Base-by-base conservation (phyloP, 2,329 filamentous ascomycete species). In the Colletotrichum abscissum region DNA sequence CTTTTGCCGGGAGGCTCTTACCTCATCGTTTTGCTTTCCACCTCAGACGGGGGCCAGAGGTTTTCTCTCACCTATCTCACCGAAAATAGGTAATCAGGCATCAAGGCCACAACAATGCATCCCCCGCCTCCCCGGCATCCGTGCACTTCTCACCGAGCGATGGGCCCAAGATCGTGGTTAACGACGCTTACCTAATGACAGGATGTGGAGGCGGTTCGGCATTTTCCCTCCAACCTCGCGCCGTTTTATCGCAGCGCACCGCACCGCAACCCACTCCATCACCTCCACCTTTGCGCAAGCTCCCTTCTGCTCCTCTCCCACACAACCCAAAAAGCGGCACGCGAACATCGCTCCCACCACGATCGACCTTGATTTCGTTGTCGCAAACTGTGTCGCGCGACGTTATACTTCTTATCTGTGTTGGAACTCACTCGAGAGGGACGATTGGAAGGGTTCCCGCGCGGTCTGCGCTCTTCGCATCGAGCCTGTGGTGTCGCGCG, bases 201-300 rank as follows among this genome's bases (percentile, higher is more conserved):
- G 28, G 4, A 49, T 57, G 67, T 73, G 71, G 71, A 71, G 71
- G 55, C 56, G 46, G 35, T 49, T 73, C 71, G 71, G 71, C 71
- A 71, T 71, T 73, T 70, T 71, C 67, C 70, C 38, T 66, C 67
- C 71, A 73, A 66, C 71, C 71, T 73, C 71, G 71, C 71, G 71
- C 67, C 71, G 67, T 70, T 73, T 73, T 60, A 73, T 71, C 67
- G 71, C 62, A 73, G 46, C 49, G 46, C 42, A 58, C 42, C 54
- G 58, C 67, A 70, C 59, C 54, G 58, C 67, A 70, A 52, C 67
- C 71, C 71, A 73, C 67, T 71, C 67, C 9, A 65, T 65, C 62
- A 66, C 71, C 71, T 73, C 71, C 71, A 73, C 71, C 71, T 73
- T 71, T 73, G 71, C 71, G 71, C 71, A 66, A 73, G 71, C 71